phyloP scores from a whole-genome alignment of 1,139 yeast species.

The Candida gigantensis region DNA sequence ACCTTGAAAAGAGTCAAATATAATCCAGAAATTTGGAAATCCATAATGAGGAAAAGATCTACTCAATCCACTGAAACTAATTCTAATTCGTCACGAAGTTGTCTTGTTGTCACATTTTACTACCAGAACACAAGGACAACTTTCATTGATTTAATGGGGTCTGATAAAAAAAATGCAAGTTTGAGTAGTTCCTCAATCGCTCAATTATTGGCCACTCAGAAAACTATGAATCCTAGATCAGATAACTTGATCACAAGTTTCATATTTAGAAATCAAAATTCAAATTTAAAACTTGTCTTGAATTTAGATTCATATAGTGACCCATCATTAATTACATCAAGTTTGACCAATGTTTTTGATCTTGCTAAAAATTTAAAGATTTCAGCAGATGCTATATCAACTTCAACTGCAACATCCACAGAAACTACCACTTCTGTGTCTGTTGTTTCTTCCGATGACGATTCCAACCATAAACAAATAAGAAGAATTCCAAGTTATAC shows the following conservation, averaged over 20 bases:
- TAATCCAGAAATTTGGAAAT: constrained; percentile 13
- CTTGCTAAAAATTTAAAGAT: constrained; percentile 23
- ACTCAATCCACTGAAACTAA: constrained; percentile 24
- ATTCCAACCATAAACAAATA: background rate
- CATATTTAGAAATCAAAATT: constrained; percentile 24
- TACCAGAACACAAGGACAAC: constrained; percentile 23
- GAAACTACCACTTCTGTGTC: no score
- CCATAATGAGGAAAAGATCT: constrained; percentile 22
- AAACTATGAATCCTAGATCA: no score
- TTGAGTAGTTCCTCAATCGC: constrained; percentile 31
- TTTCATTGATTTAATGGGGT: constrained; percentile 35
- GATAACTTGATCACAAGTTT: constrained; percentile 31
- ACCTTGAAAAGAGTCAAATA: constrained; percentile 17
- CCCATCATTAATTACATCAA: constrained; percentile 25
- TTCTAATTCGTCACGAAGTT: constrained; percentile 27
- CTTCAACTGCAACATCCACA: background rate
- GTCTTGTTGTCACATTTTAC: constrained; percentile 28
- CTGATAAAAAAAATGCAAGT: constrained; percentile 21
- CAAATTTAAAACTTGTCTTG: constrained; percentile 25
- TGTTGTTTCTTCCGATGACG: no score
- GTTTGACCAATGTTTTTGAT: constrained; percentile 28
- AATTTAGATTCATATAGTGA: constrained; percentile 33
- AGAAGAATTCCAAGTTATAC: constrained; percentile 29
- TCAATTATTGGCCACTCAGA: constrained; percentile 21
- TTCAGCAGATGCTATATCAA: constrained; percentile 1